Base-by-base conservation (phyloP, 192 early-diverging fungal genomes). In the Podila clonocystis region DNA sequence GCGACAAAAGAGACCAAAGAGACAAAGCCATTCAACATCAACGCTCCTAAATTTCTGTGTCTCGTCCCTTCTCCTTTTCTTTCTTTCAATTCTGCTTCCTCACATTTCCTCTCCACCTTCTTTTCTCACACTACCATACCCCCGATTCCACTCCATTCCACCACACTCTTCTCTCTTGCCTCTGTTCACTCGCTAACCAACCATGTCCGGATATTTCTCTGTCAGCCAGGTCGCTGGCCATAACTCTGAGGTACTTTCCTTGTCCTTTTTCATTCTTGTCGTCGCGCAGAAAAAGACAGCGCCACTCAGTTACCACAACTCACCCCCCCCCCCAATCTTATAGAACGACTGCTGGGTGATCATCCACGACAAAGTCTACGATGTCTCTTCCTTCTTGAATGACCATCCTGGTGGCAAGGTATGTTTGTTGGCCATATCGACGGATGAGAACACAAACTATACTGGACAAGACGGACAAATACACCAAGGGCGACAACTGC, bases 341-440 rank as follows among this genome's bases (percentile, higher is more conserved):
- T 65, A 80, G 77, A 80, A 72, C 61, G 84, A 85, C 65, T 85
- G 87, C 67, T 92, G 91, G 91, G 75, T 92, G 24, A 89, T 91
- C 52, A 83, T 91, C 41, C 87, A 91, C 58, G 88, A 75, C 48
- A 89, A 89, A 62, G 89, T 91, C 26, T 91, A 91, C 72, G 88
- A 91, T 66, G 70, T 91, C 41, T 90, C 91, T 5, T 73, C 79
- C 26, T 90, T 90, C 75, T 72, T 89, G 55, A 84, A 86, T 26
- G 86, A 91, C 22, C 89, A 90, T 62, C 90, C 89, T 31, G 90
- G 89, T 60, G 90, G 90, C 50, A 82, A 84, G 66, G 70, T 64
- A 72, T 19, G 31, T 24, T 36, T 55, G 60, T 15, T 45, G 41
- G 41, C 11, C 41, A 17, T 26, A 15, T 30, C 22, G 3, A 60